These are phyloP conservation scores for Xerocomellus chrysenteron DNA, from an alignment of 768 basidiomycete species.

Conservation along the genomic window DNA sequence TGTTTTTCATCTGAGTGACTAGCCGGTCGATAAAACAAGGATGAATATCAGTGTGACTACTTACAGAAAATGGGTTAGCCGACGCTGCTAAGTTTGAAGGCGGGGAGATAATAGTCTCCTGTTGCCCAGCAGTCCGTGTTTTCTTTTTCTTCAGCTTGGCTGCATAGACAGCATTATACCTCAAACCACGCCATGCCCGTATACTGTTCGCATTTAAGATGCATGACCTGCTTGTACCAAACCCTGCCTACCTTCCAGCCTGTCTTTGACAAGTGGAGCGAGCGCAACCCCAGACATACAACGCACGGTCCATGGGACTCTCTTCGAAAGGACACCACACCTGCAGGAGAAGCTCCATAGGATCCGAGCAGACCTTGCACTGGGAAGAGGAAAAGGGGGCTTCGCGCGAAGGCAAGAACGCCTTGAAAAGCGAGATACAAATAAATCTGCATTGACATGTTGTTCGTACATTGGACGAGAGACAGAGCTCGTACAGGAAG, in stretches of 20 bases:
- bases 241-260: slow-evolving; percentile 65
- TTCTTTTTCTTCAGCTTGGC: slow-evolving; percentile 63
- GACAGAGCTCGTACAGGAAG: slow-evolving; percentile 71
- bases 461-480: slow-evolving; percentile 46
- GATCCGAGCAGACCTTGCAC: slow-evolving; percentile 68
- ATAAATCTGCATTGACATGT: slow-evolving; percentile 44
- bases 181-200: slow-evolving; percentile 77
- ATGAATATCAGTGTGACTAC: slow-evolving; percentile 19
- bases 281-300: slow-evolving; percentile 86
- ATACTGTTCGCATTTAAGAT: slow-evolving; percentile 46
- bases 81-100: slow-evolving; percentile 33
- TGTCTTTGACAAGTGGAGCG: slow-evolving; percentile 69
- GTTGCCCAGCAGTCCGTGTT: slow-evolving; percentile 37
- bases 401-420: slow-evolving; percentile 64
- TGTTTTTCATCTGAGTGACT: slow-evolving; percentile 25
- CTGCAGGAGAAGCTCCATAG: slow-evolving; percentile 83
- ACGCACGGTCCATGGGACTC: slow-evolving; percentile 79
- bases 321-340: slow-evolving; percentile 89
- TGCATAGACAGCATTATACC: slow-evolving; percentile 74
- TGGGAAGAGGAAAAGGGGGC: slow-evolving; percentile 61
- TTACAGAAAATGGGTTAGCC: slow-evolving; percentile 71
- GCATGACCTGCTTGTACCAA: not conserved
- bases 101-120: slow-evolving; percentile 36
- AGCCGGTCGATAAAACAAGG: not conserved
- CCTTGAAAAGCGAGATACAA: slow-evolving; percentile 55